Evolutionary conservation across 192 early-diverging fungal genomes (phyloP).

Genomic region (Podila minutissima): DNA sequence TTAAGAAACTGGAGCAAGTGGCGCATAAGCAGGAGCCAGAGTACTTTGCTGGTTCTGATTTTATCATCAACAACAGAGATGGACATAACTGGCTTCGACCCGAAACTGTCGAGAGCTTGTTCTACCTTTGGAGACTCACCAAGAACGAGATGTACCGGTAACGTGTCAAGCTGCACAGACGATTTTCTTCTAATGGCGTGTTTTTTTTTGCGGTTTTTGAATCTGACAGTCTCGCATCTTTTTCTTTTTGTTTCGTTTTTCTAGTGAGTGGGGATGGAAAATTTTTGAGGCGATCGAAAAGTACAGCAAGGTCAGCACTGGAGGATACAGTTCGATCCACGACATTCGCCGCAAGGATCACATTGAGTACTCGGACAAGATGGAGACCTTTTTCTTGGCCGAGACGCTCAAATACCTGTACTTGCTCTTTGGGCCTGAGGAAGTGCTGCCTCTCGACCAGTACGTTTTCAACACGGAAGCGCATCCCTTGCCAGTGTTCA

Average conservation of each 20-base stretch:
- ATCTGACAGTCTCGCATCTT: background rate
- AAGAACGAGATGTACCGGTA: slow-evolving; percentile 85
- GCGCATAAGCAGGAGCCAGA: slow-evolving; percentile 15
- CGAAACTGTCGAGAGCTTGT: slow-evolving; percentile 91
- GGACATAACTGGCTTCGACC: slow-evolving; percentile 86
- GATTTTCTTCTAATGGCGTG: background rate
- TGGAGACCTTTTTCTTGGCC: slow-evolving; percentile 88
- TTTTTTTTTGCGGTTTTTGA: background rate
- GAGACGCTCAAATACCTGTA: slow-evolving; percentile 97
- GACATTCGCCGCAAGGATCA: slow-evolving; percentile 60
- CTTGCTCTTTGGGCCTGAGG: slow-evolving; percentile 79
- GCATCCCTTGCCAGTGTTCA: slow-evolving; percentile 83
- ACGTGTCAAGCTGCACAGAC: slow-evolving; percentile 18
- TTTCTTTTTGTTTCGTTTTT: background rate
- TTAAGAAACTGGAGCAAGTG: slow-evolving; percentile 51
- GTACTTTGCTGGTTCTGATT: slow-evolving; percentile 60
- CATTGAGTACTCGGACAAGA: slow-evolving; percentile 65
- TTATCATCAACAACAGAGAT: slow-evolving; percentile 71
- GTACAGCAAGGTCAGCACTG: slow-evolving; percentile 73
- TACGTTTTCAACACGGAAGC: slow-evolving; percentile 97
- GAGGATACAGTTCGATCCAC: slow-evolving; percentile 65
- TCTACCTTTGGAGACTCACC: slow-evolving; percentile 87
- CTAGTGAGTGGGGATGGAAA: slow-evolving; percentile 83
- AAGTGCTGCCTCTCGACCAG: slow-evolving; percentile 77
- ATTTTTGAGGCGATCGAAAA: slow-evolving; percentile 90